Evolutionary conservation across 148 eudicot species (phyloP), one percentile per base, ranked within the genome.

Genomic region (Spergularia bocconei): DNA sequence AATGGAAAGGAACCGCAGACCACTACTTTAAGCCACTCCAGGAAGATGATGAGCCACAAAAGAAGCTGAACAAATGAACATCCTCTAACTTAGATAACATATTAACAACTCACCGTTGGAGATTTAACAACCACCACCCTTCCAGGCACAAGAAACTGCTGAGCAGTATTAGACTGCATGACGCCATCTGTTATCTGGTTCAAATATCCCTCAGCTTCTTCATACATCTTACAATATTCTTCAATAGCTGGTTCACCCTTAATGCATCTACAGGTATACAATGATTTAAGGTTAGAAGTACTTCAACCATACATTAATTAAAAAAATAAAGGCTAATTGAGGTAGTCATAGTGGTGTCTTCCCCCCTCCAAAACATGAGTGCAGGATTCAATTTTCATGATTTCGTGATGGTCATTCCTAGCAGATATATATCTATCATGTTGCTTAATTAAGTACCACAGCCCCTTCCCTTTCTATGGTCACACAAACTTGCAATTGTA

Each of bases 191-290:
- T 79, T 77, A 95, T 84, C 86, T 83, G 82, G 75, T 86, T 79
- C 76, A 79, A 76, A 77, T 86, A 88, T 58, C 66, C 77, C 79
- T 95, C 96, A 80, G 96, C 92, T 76, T 95, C 94, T 51, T 75
- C 62, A 75, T 87, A 80, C 87, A 85, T 75, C 65, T 86, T 88
- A 82, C 80, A 89, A 65, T 92, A 95, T 75, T 95, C 99, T 86
- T 95, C 99, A 63, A 95, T 92, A 20, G 91, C 84, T 70, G 99
- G 96, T 83, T 92, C 96, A 79, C 96, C 99, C 78, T 89, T 92
- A 81, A 95, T 92, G 79, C 99, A 95, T 68, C 99, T 95, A 82
- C 83, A 83, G 25, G 73, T 52, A 75, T 61, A 47, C 69, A 59
- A 33, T 29, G 23, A 71, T 64, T 70, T 38, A 23, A 69, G 59